phyloP scores from a whole-genome alignment of 73 alveolate species.

The Tetrahymena elliotti region DNA sequence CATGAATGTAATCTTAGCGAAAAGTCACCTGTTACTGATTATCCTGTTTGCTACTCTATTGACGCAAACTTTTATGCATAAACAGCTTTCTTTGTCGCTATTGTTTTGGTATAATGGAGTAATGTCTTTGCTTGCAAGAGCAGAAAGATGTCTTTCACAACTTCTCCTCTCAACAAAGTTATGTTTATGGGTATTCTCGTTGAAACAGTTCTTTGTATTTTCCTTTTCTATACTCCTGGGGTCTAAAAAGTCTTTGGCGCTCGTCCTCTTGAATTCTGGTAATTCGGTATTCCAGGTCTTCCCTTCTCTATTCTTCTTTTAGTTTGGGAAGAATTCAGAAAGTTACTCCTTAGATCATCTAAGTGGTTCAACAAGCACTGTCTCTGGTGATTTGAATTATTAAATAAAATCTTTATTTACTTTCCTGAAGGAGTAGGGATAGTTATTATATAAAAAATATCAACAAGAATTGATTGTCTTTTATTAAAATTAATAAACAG shows the following conservation, averaged over 20 bases:
- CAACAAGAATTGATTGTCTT: not conserved
- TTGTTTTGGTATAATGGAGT: slow-evolving; percentile 41
- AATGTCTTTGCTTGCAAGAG: slow-evolving; percentile 41
- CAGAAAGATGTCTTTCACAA: slow-evolving; percentile 32
- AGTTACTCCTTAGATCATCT: slow-evolving; percentile 14
- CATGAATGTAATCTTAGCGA: slow-evolving; percentile 43
- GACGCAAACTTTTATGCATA: slow-evolving; percentile 39
- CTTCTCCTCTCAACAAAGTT: slow-evolving; percentile 7
- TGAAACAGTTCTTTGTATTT: slow-evolving; percentile 19
- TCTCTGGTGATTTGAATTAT: not conserved
- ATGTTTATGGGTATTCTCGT: slow-evolving; percentile 25
- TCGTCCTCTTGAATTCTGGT: slow-evolving; percentile 30
- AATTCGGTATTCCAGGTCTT: slow-evolving; percentile 26
- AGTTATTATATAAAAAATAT: no score
- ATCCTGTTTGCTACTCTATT: slow-evolving; percentile 65
- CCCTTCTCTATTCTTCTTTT: slow-evolving; percentile 37
- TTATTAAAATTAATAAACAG: not conserved
- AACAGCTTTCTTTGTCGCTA: slow-evolving; percentile 40
- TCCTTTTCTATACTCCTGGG: slow-evolving; percentile 36
- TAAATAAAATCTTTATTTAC: not conserved
- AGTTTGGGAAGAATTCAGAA: slow-evolving; percentile 37
- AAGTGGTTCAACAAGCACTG: not conserved
- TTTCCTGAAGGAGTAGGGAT: not conserved
- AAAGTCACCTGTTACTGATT: slow-evolving; percentile 5
- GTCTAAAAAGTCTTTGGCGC: slow-evolving; percentile 41